phyloP scores from a whole-genome alignment of 768 basidiomycete species.

The Boletus coccyginus region DNA sequence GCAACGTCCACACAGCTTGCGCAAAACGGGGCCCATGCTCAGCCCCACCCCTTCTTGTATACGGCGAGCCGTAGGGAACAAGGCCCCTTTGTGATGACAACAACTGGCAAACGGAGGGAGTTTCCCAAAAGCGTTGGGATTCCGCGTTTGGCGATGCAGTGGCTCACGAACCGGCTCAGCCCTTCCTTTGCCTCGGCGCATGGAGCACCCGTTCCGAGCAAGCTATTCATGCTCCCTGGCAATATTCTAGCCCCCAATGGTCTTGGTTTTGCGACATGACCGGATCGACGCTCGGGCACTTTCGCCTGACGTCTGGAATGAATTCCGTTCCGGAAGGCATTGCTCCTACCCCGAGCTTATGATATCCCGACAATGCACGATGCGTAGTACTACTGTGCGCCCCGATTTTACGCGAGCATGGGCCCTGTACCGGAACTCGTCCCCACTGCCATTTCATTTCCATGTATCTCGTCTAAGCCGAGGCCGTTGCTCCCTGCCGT shows the following conservation, averaged over 20 bases:
- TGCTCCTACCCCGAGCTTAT: background rate
- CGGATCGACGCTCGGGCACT: constrained; percentile 21
- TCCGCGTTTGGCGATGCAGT: constrained; percentile 15
- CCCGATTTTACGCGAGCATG: constrained; percentile 3
- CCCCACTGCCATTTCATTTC: background rate
- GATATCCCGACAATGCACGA: constrained; percentile 2
- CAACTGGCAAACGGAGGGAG: constrained; percentile 7
- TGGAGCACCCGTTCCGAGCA: background rate
- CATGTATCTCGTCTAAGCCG: background rate
- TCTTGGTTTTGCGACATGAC: constrained; percentile 15
- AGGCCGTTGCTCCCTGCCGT: background rate
- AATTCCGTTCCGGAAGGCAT: background rate
- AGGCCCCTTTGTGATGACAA: constrained; percentile 11
- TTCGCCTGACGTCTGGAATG: background rate
- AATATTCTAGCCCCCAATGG: background rate
- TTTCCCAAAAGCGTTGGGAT: constrained; percentile 8
- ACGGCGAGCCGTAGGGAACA: constrained; percentile 4
- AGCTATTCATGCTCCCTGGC: background rate
- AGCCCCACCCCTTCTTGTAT: constrained; percentile 21
- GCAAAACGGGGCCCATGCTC: background rate
- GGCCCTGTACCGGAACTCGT: background rate
- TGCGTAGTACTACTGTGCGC: background rate
- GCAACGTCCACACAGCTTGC: constrained; percentile 8
- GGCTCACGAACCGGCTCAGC: constrained; percentile 20
- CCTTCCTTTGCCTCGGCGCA: constrained; percentile 7